Evolutionary conservation across 208 protist genomes (phyloP).

Genomic region (Borovskyia barvae): DNA sequence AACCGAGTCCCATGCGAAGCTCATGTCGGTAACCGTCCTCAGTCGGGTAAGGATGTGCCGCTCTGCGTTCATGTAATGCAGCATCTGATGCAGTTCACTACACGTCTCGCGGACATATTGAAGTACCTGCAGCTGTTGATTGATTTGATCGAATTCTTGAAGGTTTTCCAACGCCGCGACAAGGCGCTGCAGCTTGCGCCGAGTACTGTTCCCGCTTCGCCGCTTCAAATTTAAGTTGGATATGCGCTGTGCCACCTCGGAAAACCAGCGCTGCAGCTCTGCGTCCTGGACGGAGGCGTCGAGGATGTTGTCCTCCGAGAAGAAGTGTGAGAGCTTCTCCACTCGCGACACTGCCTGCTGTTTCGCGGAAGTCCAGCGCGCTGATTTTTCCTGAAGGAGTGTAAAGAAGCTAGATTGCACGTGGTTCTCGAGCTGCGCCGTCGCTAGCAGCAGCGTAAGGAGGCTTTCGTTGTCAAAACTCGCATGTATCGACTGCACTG

Average conservation of each 20-base stretch:
- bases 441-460: conserved; percentile 92
- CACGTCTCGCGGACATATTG: conserved; percentile 93
- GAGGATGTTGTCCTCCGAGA: conserved; percentile 82
- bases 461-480: conserved; percentile 56
- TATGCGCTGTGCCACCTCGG: conserved; percentile 82
- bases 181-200: conserved; percentile 95
- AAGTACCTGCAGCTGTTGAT: conserved; percentile 85
- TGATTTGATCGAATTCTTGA: conserved; percentile 95
- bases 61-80: conserved; percentile 94
- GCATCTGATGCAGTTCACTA: conserved; percentile 90
- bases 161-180: conserved; percentile 96
- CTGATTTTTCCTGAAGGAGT: conserved; percentile 86
- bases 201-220: conserved; percentile 70
- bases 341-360: conserved; percentile 58
- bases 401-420: conserved; percentile 87
- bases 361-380: conserved; percentile 86
- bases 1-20: conserved; percentile 96
- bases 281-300: conserved; percentile 75
- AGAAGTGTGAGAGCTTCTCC: conserved; percentile 89
- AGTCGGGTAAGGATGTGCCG: conserved; percentile 88
- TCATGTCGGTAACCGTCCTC: conserved; percentile 92
- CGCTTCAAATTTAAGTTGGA: conserved; percentile 27
- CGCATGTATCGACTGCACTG: conserved; percentile 30
- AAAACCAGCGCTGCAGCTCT: conserved; percentile 94
- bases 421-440: conserved; percentile 94